Percentiles rank a stretch among this genome's conserved stretches.
phyloP scores from a whole-genome alignment of 1,284 basidiomycete species.

The Inonotus obliquus region DNA sequence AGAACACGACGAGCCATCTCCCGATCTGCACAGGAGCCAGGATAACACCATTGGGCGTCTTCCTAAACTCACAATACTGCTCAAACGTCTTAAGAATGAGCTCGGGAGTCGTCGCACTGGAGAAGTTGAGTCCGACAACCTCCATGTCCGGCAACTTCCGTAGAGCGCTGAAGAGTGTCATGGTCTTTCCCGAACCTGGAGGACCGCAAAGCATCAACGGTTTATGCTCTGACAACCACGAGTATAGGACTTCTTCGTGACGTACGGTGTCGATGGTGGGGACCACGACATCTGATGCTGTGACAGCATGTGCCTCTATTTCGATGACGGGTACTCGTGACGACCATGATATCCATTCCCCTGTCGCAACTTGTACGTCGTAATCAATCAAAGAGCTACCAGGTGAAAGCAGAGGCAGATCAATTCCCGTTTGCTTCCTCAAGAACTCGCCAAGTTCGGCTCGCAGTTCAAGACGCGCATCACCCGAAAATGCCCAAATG shows the following conservation, averaged over 20 bases:
- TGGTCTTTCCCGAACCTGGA: slow-evolving; percentile 98
- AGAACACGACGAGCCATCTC: slow-evolving; percentile 98
- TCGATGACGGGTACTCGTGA: slow-evolving; percentile 91
- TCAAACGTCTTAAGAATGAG: slow-evolving; percentile 99
- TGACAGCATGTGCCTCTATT: slow-evolving; percentile 95
- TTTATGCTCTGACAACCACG: slow-evolving; percentile 98
- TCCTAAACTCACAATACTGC: slow-evolving; percentile 98
- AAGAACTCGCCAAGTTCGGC: slow-evolving; percentile 90
- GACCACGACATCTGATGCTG: slow-evolving; percentile 93
- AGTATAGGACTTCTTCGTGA: slow-evolving; percentile 97
- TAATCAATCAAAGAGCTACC: slow-evolving; percentile 92
- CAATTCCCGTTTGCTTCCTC: slow-evolving; percentile 81
- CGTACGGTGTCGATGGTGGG: slow-evolving; percentile 98
- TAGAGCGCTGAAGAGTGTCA: slow-evolving; percentile 99
- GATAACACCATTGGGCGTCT: slow-evolving; percentile 95
- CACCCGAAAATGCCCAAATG: slow-evolving; percentile 98
- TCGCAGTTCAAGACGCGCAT: slow-evolving; percentile 86
- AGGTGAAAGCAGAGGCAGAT: slow-evolving; percentile 71
- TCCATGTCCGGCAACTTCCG: slow-evolving; percentile 98
- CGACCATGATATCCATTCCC: slow-evolving; percentile 93
- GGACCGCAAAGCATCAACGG: slow-evolving; percentile 98
- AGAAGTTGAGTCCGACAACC: slow-evolving; percentile 98
- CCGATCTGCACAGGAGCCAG: slow-evolving; percentile 94
- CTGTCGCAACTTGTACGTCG: slow-evolving; percentile 84
- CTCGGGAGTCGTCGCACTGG: slow-evolving; percentile 97